A percentile compares a stretch with the other conserved stretches of the same genome.
phyloP scores from a whole-genome alignment of 2,329 filamentous ascomycete genomes.

The Fusarium dlaminii region DNA sequence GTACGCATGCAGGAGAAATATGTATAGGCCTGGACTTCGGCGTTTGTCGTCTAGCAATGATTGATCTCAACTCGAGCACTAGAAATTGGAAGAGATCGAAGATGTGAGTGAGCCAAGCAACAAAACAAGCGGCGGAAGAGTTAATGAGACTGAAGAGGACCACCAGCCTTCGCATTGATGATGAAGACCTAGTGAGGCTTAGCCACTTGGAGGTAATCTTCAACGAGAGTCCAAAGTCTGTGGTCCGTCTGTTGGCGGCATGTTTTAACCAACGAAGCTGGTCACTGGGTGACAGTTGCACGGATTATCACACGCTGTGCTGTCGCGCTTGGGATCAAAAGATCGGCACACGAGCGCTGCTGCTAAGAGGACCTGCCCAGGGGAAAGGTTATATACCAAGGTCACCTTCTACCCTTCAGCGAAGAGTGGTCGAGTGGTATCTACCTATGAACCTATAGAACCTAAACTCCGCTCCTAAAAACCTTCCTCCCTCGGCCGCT shows the following conservation, averaged over 20 bases:
- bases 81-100: not conserved
- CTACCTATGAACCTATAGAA: conserved; percentile 1
- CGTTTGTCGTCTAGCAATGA: rapidly evolving
- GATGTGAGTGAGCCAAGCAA: rapidly evolving
- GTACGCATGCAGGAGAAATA: rapidly evolving
- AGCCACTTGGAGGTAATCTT: too few relatives aligned
- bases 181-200: not conserved
- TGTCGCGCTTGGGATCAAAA: not conserved
- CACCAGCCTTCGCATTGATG: not conserved
- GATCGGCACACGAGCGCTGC: not conserved
- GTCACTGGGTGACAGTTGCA: not conserved
- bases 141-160: not conserved
- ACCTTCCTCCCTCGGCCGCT: not conserved
- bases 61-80: not conserved
- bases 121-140: not conserved
- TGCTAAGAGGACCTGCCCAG: not conserved
- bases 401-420: not conserved
- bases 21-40: rapidly evolving
- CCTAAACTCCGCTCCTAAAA: not conserved
- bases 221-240: not conserved
- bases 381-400: not conserved
- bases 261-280: not conserved
- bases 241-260: not conserved
- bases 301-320: not conserved
- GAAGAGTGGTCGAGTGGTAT: conserved; percentile 22